phyloP scores from a whole-genome alignment of 2,329 filamentous ascomycete species.

The Diaporthe caulivora region DNA sequence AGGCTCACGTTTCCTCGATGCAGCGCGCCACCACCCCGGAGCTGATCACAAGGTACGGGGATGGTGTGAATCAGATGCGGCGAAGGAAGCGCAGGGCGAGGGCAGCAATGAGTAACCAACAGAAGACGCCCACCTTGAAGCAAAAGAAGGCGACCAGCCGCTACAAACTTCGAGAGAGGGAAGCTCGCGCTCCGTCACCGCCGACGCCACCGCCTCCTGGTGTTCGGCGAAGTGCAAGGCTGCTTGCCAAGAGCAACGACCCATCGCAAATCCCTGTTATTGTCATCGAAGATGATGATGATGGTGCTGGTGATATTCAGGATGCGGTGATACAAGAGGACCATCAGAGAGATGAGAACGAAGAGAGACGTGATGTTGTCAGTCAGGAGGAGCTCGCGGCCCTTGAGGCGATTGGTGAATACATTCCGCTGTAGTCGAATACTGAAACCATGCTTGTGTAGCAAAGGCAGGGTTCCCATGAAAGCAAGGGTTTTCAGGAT shows the following conservation, averaged over 20 bases:
- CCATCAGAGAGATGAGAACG: not conserved
- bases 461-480: not conserved
- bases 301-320: not conserved
- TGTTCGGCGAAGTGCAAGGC: constrained; percentile 7
- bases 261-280: not conserved
- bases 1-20: constrained; percentile 1
- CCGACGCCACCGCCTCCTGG: not conserved
- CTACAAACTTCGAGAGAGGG: not conserved
- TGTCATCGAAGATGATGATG: constrained; percentile 11
- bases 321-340: not conserved
- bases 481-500: not conserved
- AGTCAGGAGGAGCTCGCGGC: not conserved
- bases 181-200: not conserved
- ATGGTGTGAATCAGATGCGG: not conserved
- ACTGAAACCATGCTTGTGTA: not conserved
- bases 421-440: constrained; percentile 24
- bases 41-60: not conserved
- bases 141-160: not conserved
- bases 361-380: not conserved
- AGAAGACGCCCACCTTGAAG: no score
- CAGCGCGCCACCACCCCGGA: constrained; percentile 23
- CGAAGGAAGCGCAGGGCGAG: not conserved
- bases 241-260: not conserved
- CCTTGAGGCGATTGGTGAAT: constrained; percentile 11
- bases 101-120: not conserved